phyloP scores from a whole-genome alignment of 306 rosid species.

The Prunus persica region DNA sequence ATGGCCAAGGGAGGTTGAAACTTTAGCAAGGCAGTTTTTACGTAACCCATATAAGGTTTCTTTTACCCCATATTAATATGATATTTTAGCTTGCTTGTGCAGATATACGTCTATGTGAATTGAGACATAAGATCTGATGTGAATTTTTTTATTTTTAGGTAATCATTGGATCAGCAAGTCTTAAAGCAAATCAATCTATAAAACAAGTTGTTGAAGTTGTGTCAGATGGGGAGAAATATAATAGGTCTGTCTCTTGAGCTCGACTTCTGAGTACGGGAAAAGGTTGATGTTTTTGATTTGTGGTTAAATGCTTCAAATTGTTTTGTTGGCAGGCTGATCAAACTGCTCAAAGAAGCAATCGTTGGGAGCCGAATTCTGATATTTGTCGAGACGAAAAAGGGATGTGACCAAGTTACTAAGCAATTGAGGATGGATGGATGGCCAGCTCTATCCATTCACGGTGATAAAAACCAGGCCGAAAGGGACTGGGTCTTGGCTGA shows the following conservation, averaged over 20 bases:
- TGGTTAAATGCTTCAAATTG: constrained; percentile 21
- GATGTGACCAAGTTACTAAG: constrained; percentile 87
- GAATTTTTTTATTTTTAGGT: constrained; percentile 44
- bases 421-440: constrained; percentile 96
- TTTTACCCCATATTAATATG: neutral
- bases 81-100: constrained; percentile 15
- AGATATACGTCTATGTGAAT: neutral
- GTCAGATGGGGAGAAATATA: constrained; percentile 72
- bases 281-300: constrained; percentile 5
- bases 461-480: constrained; percentile 94
- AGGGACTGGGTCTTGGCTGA: constrained; percentile 99
- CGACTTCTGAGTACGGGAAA: neutral
- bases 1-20: constrained; percentile 98
- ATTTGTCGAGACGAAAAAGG: constrained; percentile 90
- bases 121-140: constrained; percentile 5
- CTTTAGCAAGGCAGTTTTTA: constrained; percentile 87
- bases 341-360: constrained; percentile 67
- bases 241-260: constrained; percentile 57
- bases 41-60: constrained; percentile 77
- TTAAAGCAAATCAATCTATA: constrained; percentile 92
- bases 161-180: constrained; percentile 69
- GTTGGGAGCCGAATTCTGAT: constrained; percentile 78
- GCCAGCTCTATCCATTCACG: constrained; percentile 97
- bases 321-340: constrained; percentile 62
- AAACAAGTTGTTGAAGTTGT: constrained; percentile 82